A percentile compares a stretch with the other conserved stretches of the same genome.
phyloP scores from a whole-genome alignment of 2,329 filamentous ascomycete species.

The Boeremia exigua region DNA sequence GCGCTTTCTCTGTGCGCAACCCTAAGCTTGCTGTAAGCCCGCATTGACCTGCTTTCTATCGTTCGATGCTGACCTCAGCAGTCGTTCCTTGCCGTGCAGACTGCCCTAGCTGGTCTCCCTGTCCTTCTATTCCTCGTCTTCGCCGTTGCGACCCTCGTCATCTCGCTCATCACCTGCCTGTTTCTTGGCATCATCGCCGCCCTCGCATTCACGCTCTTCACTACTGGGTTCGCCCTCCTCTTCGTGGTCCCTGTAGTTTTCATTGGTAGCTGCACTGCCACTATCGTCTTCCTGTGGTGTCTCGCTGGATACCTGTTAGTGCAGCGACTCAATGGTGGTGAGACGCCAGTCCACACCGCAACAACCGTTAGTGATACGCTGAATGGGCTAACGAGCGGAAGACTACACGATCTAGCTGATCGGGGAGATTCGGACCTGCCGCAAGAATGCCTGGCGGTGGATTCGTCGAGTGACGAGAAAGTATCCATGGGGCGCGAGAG shows the following conservation, averaged over 20 bases:
- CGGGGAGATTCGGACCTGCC: neutral
- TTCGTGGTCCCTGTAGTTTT: conserved; percentile 73
- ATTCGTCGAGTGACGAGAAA: conserved; percentile 2
- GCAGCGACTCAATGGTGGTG: conserved; percentile 31
- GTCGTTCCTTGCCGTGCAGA: conserved; percentile 72
- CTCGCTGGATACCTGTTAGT: conserved; percentile 63
- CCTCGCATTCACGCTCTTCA: conserved; percentile 69
- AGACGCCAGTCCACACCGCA: conserved; percentile 26
- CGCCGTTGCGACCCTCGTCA: conserved; percentile 65
- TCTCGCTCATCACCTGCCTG: conserved; percentile 67
- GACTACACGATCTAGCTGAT: conserved; percentile 21
- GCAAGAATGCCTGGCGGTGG: conserved; percentile 10
- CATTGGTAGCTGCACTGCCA: conserved; percentile 66
- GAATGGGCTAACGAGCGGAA: conserved; percentile 28
- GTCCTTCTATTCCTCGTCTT: conserved; percentile 73
- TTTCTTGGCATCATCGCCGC: conserved; percentile 58
- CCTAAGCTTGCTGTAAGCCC: conserved; percentile 71
- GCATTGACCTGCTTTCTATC: neutral
- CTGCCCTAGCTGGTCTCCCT: conserved; percentile 70
- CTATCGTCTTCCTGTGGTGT: conserved; percentile 66
- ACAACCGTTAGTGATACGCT: conserved; percentile 26
- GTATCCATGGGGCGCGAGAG: neutral
- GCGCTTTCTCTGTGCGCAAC: conserved; percentile 65
- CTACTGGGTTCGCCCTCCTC: conserved; percentile 69
- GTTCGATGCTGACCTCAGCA: conserved; percentile 41